These are phyloP conservation scores for Glutinoglossum americanum DNA, from an alignment of 495 filamentous ascomycete species.

Conservation along the genomic window DNA sequence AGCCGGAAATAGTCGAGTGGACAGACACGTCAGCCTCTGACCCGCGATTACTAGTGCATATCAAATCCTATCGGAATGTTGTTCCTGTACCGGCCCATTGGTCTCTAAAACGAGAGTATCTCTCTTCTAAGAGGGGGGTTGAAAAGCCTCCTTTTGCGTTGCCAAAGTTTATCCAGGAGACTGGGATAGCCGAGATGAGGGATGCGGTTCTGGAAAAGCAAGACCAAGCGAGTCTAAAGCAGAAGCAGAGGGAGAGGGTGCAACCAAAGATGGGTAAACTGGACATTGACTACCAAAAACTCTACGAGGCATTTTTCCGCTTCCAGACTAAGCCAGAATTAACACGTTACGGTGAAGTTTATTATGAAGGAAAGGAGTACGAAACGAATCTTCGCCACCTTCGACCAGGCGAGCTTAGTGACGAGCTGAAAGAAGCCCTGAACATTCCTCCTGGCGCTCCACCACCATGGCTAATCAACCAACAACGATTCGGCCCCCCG, in stretches of 20 bases:
- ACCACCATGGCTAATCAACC: slow-evolving; percentile 92
- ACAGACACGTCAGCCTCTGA: slow-evolving; percentile 87
- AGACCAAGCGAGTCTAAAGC: slow-evolving; percentile 70
- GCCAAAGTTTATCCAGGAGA: slow-evolving; percentile 94
- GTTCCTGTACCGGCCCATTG: slow-evolving; percentile 88
- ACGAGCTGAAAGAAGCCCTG: slow-evolving; percentile 77
- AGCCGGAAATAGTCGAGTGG: slow-evolving; percentile 93
- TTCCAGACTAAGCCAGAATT: slow-evolving; percentile 90
- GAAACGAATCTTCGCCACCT: slow-evolving; percentile 85
- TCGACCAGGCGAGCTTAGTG: slow-evolving; percentile 72
- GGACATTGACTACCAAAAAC: slow-evolving; percentile 93
- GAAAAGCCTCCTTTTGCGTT: slow-evolving; percentile 86
- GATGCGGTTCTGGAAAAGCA: slow-evolving; percentile 93
- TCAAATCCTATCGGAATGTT: slow-evolving; percentile 88
- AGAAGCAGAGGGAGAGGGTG: slow-evolving; percentile 87
- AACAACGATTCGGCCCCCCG: slow-evolving; percentile 80
- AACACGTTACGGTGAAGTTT: slow-evolving; percentile 89
- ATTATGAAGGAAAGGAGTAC: slow-evolving; percentile 96
- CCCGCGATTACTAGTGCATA: slow-evolving; percentile 71
- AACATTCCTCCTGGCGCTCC: slow-evolving; percentile 88
- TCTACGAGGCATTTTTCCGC: slow-evolving; percentile 94
- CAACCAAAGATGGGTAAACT: slow-evolving; percentile 92
- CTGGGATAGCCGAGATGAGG: slow-evolving; percentile 92
- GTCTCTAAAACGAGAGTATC: slow-evolving; percentile 88
- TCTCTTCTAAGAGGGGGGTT: slow-evolving; percentile 86